A percentile compares a stretch with the other conserved stretches of the same genome.
Evolutionary conservation across 345 rosid genomes (phyloP).

Genomic region (Eucalyptus dawsonii): DNA sequence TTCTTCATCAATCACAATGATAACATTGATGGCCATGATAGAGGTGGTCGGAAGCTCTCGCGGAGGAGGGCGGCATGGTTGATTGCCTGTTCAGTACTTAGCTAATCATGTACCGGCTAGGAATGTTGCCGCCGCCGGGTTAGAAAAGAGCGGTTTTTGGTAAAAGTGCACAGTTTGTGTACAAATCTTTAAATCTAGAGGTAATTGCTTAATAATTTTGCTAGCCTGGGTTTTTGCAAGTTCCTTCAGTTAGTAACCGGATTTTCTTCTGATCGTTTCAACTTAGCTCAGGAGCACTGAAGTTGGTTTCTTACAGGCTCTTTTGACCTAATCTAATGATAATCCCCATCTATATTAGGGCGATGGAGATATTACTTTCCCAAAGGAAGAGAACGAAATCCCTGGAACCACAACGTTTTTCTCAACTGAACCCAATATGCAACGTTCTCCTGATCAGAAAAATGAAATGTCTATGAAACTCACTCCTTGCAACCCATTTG

Average conservation of each 20-base stretch:
- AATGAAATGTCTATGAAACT: background rate
- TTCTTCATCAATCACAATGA: background rate
- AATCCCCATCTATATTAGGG: background rate
- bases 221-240: background rate
- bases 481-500: background rate
- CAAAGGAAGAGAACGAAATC: background rate
- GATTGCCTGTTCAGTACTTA: background rate
- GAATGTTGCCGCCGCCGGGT: background rate
- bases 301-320: background rate
- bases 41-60: background rate
- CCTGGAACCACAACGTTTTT: background rate
- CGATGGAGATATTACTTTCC: background rate
- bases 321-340: background rate
- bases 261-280: background rate
- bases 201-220: background rate
- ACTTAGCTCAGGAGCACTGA: background rate
- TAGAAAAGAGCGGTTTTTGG: background rate
- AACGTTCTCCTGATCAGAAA: background rate
- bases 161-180: background rate
- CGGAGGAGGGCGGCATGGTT: background rate
- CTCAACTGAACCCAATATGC: background rate
- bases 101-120: background rate
- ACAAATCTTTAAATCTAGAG: background rate
- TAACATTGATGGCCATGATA: background rate
- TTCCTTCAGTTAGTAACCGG: background rate